Base-by-base conservation (phyloP, 768 basidiomycete species). In the Punctularia strigosozonata region DNA sequence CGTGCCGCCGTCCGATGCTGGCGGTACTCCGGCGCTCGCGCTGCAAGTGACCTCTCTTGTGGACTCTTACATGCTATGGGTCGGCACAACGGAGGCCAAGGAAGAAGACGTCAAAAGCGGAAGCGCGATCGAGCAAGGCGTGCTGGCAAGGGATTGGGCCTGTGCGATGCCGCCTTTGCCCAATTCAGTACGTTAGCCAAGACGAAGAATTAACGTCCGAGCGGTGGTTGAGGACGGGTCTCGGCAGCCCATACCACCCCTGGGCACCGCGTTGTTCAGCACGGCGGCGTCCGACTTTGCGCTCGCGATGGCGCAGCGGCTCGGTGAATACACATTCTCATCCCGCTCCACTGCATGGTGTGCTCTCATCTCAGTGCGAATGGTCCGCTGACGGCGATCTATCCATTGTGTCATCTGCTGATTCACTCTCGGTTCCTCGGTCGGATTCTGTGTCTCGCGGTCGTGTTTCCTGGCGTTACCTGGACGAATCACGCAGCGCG, bases 21-120 rank as follows among this genome's bases (percentile, higher is more conserved):
- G 68, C 14, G n/a, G n/a, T n/a, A 53, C 71, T 35, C 77, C 79
- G 13, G 66, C 70, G 32, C 63, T 85, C 30, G 77, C 63, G 14
- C 60, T 89, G 40, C 79, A 84, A 45, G 62, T 80, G 43, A 86
- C 77, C 32, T 60, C 60, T 43, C 57, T 89, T 39, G 72, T 74
- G 35, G 75, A 75, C 48, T 78, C 80, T 40, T 86, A 80, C 59
- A 86, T 89, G 83, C 50, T 89, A 37, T 89, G 86, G 86, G 63
- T 80, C 23, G 84, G 85, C 1, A 63, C 58, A n/a, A 75, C 73
- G 15, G 69, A 72, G 20, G 62, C 59, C 28, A 35, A 54, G 31
- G 58, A 61, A 37, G 64, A 62, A 39, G 44, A 50, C 40, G 45
- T 39, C 7, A 42, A 30, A 5, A n/a, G n/a, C n/a, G n/a, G n/a